Base-by-base conservation (phyloP, 2,329 filamentous ascomycete species). In the Elsinoe necatrix region DNA sequence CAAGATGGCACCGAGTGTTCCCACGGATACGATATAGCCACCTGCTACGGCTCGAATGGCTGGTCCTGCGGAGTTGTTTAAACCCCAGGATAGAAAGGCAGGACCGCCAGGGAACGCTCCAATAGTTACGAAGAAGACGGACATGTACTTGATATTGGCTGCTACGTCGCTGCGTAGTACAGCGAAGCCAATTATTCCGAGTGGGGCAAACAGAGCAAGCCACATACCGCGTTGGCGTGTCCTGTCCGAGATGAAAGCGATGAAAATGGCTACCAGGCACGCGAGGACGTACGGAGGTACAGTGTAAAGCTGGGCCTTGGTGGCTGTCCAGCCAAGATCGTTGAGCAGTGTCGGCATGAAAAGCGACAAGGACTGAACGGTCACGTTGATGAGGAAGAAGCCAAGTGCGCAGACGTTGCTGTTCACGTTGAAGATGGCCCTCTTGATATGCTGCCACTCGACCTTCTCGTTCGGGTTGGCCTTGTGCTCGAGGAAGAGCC, bases 21-120 rank as follows among this genome's bases (percentile, higher is more conserved):
- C 80, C 1, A 83, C 63, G 0, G 72, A 74, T 9, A 80, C 76
- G 35, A 83, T 76, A 59, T 79, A 83, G 2, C 72, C 80, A 20
- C 77, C 74, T 0, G 78, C 75, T 0, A 83, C 77, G 3, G 80
- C 80, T 21, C 80, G 75, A 1, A 82, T 71, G 8, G 79, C 75
- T 0, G 80, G 79, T 0, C 80, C 80, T 0, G 76, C 75, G 0
- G 80, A 52, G 12, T 52, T 83, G 64, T 83, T 83, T 57, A 82
- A 72, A 0, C 74, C 79, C 80, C 80, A 83, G 4, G 75, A 75
- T 42, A 83, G 64, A 68, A 81, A 82, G 0, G 77, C 78, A 0
- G 80, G 80, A 0, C 80, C 80, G 31, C 79, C 79, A 0, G 80
- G 79, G 66, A 82, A 82, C 0, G 77, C 79, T 21, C 80, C 80